Percentiles rank a stretch among this genome's conserved stretches.
These are phyloP conservation scores for Saccharomycopsis sp. DNA, from an alignment of 805 yeast species.

Conservation along the genomic window DNA sequence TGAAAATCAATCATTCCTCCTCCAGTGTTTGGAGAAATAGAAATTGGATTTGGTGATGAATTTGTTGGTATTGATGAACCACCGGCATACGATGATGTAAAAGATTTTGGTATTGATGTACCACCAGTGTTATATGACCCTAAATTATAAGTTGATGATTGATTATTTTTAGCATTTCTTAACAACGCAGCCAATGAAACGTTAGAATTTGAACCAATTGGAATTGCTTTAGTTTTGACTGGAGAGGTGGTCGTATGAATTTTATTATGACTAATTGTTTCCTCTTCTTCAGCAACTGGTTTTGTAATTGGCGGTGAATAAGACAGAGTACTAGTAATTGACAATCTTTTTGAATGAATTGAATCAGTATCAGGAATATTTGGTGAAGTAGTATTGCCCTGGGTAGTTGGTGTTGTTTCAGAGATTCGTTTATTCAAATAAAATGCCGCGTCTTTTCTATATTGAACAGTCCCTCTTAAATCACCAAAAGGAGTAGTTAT, in stretches of 20 bases:
- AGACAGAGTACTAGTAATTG: not conserved
- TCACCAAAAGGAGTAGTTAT: conserved; percentile 72
- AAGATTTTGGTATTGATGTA: conserved; percentile 33
- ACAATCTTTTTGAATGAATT: not conserved
- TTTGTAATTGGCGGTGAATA: not conserved
- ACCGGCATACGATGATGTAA: conserved; percentile 33
- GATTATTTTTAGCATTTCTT: conserved; percentile 28
- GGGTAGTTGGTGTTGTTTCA: conserved; percentile 16
- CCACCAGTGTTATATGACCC: conserved; percentile 9
- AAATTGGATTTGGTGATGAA: conserved; percentile 3
- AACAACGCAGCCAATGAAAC: conserved; percentile 48
- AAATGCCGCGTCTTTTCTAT: conserved; percentile 66
- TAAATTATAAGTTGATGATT: not conserved
- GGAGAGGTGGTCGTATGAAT: not conserved
- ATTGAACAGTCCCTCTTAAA: conserved; percentile 68
- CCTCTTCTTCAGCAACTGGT: not conserved
- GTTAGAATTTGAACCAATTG: conserved; percentile 43
- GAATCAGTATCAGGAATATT: not conserved
- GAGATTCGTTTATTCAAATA: conserved; percentile 46
- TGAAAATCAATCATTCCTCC: too few relatives aligned
- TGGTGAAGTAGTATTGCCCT: not conserved
- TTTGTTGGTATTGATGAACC: conserved; percentile 10
- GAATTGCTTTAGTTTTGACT: conserved; percentile 23
- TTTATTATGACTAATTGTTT: not conserved
- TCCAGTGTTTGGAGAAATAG: conserved; percentile 22